Evolutionary conservation across 805 yeast genomes (phyloP).

Genomic region (Ogataea paradorogensis): DNA sequence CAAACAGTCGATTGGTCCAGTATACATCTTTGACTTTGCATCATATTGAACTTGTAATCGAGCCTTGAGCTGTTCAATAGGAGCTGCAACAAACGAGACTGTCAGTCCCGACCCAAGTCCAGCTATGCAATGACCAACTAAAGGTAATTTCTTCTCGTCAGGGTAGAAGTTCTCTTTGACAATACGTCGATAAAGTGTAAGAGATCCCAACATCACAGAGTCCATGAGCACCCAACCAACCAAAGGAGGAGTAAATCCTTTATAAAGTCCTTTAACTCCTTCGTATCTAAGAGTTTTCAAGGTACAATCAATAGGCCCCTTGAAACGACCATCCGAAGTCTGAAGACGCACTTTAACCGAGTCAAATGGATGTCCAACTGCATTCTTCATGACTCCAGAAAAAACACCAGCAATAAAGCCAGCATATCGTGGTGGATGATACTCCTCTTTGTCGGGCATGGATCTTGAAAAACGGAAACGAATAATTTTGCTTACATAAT

Average conservation of each 20-base stretch:
- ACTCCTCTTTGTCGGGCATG: conserved; percentile 13
- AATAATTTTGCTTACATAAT: conserved; percentile 1
- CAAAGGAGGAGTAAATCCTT: conserved; percentile 91
- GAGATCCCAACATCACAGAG: conserved; percentile 82
- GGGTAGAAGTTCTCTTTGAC: conserved; percentile 63
- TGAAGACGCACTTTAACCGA: conserved; percentile 86
- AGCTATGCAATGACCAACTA: conserved; percentile 72
- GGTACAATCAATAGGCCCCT: conserved; percentile 81
- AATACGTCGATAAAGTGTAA: conserved; percentile 70
- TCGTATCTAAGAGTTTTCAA: conserved; percentile 67
- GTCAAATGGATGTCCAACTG: conserved; percentile 93
- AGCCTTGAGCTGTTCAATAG: conserved; percentile 86
- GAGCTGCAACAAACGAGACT: conserved; percentile 93
- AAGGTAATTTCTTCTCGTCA: conserved; percentile 61
- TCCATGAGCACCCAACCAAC: conserved; percentile 96
- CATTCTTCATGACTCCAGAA: conserved; percentile 82
- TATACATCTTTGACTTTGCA: conserved; percentile 59
- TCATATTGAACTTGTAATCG: conserved; percentile 88
- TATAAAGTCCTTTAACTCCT: conserved; percentile 76
- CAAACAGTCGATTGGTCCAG: conserved; percentile 80
- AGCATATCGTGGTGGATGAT: conserved; percentile 45
- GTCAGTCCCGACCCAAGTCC: conserved; percentile 88
- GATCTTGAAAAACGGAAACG: conserved; percentile 3
- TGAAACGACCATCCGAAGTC: conserved; percentile 68
- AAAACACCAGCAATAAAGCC: conserved; percentile 90